Percentiles rank a stretch among this genome's conserved stretches.
These are phyloP conservation scores for Vitis rotundifolia DNA, from an alignment of 164 flowering plant genomes.

Conservation along the genomic window DNA sequence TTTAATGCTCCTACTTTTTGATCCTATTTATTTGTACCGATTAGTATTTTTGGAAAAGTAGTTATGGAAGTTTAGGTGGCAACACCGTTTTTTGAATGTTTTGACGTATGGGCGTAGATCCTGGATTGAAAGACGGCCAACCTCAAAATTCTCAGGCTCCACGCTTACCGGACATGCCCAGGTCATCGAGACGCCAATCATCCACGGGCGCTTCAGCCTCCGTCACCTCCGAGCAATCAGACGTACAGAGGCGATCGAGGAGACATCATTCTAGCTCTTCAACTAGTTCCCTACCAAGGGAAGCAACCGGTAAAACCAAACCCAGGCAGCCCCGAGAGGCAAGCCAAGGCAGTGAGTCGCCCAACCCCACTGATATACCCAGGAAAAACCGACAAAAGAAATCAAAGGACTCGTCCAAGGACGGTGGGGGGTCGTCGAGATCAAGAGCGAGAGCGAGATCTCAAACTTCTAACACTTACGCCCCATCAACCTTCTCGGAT, in stretches of 20 bases:
- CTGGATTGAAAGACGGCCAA: not conserved
- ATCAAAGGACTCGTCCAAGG: constrained; percentile 33
- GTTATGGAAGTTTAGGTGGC: too few species aligned
- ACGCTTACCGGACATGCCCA: constrained; percentile 33
- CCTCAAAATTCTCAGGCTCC: constrained; percentile 6
- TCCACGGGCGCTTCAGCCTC: not conserved
- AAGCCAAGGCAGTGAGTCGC: constrained; percentile 15
- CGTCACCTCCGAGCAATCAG: constrained; percentile 23
- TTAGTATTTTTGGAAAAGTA: too few species aligned
- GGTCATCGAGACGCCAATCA: constrained; percentile 30
- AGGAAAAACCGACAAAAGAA: constrained; percentile 46
- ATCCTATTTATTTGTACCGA: too few species aligned
- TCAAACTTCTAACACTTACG: too few species aligned
- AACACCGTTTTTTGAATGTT: too few species aligned
- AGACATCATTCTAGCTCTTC: constrained; percentile 13
- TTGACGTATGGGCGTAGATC: too few species aligned
- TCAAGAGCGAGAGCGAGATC: not conserved
- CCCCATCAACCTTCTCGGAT: not conserved
- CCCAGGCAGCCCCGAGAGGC: constrained; percentile 12
- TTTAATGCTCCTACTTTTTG: too few species aligned
- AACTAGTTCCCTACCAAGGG: not conserved
- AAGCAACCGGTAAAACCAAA: constrained; percentile 1
- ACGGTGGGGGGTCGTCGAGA: constrained; percentile 15
- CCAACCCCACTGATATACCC: constrained; percentile 31
- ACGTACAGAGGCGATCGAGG: constrained; percentile 25